These are phyloP conservation scores for Aspergillus eucalypticola DNA, from an alignment of 2,329 filamentous ascomycete species.

Conservation along the genomic window DNA sequence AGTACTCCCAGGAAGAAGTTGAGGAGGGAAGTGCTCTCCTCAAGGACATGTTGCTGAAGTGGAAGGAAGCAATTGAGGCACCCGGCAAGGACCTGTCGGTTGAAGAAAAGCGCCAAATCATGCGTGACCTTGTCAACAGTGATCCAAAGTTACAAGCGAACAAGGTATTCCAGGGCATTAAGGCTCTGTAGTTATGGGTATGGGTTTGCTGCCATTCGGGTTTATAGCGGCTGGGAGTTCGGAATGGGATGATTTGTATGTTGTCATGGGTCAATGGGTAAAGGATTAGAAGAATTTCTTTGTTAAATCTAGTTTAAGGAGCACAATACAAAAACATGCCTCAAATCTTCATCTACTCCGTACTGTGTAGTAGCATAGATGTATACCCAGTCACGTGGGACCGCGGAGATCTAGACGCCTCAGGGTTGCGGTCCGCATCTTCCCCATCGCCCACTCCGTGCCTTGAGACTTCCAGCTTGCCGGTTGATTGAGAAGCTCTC, in stretches of 20 bases:
- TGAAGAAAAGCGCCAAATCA: conserved; percentile 73
- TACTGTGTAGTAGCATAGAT: not conserved
- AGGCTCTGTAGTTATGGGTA: conserved; percentile 39
- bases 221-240: conserved; percentile 11
- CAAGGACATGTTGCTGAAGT: conserved; percentile 78
- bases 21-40: conserved; percentile 83
- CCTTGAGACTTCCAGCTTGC: not conserved
- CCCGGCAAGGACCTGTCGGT: conserved; percentile 61
- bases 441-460: not conserved
- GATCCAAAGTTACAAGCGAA: conserved; percentile 66
- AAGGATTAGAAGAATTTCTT: not conserved
- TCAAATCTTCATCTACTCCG: not conserved
- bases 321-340: not conserved
- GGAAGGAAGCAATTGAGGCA: conserved; percentile 75
- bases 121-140: conserved; percentile 75
- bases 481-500: not conserved
- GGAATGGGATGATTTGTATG: not conserved
- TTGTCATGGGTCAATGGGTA: not conserved
- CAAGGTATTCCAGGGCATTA: conserved; percentile 53
- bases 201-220: conserved; percentile 1
- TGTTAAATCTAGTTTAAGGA: not conserved
- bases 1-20: conserved; percentile 79
- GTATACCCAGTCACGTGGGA: conserved; percentile 13
- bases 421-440: conserved; percentile 5
- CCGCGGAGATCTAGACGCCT: conserved; percentile 13